Percentiles rank a stretch among this genome's conserved stretches.
Conservation (phyloP, 257 asterid species). For the Lycium barbarum region DNA sequence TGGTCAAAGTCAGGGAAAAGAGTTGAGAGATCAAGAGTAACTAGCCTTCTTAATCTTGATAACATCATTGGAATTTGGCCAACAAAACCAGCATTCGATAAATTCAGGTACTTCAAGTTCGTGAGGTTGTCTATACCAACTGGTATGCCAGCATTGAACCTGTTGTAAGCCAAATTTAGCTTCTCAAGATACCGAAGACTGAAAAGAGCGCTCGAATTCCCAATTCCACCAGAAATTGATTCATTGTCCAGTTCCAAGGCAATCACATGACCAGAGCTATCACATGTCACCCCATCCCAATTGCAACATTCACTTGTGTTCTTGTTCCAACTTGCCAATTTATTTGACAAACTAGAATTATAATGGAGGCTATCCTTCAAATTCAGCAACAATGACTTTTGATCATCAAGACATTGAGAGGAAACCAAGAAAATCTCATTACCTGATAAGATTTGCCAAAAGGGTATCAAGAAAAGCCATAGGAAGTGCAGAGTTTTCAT, state of each 20-base stretch:
- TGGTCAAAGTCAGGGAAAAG: neutral
- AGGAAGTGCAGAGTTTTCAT: constrained; percentile 56
- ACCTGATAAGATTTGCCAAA: constrained; percentile 35
- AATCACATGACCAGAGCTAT: neutral
- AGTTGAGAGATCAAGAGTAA: constrained; percentile 30
- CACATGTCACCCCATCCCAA: constrained; percentile 24
- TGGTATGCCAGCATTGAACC: constrained; percentile 26
- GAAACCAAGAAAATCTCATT: constrained; percentile 13
- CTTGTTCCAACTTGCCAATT: constrained; percentile 42
- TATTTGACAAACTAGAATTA: constrained; percentile 32
- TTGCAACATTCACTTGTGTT: neutral
- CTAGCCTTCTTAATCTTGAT: constrained; percentile 29
- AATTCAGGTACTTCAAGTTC: constrained; percentile 24
- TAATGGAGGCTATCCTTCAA: constrained; percentile 41
- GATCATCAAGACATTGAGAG: constrained; percentile 55
- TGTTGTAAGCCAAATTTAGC: constrained; percentile 38
- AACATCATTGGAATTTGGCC: constrained; percentile 33
- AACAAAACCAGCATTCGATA: constrained; percentile 23
- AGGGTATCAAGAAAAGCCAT: constrained; percentile 48
- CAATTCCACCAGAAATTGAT: neutral
- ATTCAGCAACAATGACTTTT: constrained; percentile 50
- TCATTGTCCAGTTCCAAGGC: neutral
- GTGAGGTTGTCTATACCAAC: constrained; percentile 17
- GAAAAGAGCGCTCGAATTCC: constrained; percentile 35
- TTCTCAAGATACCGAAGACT: constrained; percentile 26